Base-by-base conservation (phyloP, 2,329 filamentous ascomycete species). In the Didymella exigua region DNA sequence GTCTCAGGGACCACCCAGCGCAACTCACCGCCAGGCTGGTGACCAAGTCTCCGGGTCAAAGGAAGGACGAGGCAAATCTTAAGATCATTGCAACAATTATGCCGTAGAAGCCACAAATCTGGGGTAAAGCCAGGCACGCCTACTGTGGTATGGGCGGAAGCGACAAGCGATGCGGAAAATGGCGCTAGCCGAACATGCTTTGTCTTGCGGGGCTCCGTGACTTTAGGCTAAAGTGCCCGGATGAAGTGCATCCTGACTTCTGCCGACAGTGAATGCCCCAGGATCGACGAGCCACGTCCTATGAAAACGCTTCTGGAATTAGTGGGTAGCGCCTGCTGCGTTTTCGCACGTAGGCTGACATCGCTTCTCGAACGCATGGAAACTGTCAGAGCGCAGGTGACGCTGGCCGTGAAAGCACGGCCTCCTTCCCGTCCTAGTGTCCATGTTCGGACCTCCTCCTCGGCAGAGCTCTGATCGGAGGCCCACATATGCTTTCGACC, bases 281-380 rank as follows among this genome's bases (percentile, higher is more conserved):
- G 44, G 67, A 70, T 70, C 66, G 63, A 60, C 66, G 59, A 63
- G 65, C 64, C 69, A 59, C 62, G 57, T 59, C 58, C 56, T 58
- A 54, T 64, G 38, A 29, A 42, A 40, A 34, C 43, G 42, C 43
- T 52, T 41, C 36, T 62, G 52, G 61, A 67, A 69, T 69, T 68
- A 70, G 67, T 66, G 59, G 65, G 36, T 62, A 58, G 67, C 69
- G 65, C 61, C 55, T 63, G 65, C 56, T 61, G 62, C 67, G 67
- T 70, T 71, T 73, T 63, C 51, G 52, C 42, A 36, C 56, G 60
- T 64, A 49, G 66, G 58, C 54, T 70, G 68, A 69, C 69, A 65
- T 72, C 69, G 69, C 71, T 75, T 75, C 70, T 73, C 67, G 72
- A 73, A 70, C 61, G 70, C 71, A 73, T 73, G 67, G 71, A 73